phyloP scores from a whole-genome alignment of 129 eudicot species.

The Heracleum sosnowskyi region DNA sequence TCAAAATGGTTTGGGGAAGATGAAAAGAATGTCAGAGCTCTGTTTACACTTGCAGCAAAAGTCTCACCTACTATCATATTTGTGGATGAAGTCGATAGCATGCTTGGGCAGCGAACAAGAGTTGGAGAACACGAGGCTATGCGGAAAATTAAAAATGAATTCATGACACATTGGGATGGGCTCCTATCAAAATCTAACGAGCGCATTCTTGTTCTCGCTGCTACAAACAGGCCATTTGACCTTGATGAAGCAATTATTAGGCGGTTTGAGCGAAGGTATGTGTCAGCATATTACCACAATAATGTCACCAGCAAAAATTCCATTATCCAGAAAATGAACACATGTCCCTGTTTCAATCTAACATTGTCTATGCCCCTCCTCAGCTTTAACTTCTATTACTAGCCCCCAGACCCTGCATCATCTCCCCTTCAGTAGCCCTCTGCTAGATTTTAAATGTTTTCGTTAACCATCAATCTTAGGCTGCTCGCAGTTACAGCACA shows the following conservation, averaged over 20 bases:
- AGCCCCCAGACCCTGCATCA: not conserved
- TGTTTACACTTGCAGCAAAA: constrained; percentile 88
- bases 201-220: constrained; percentile 93
- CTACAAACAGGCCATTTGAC: constrained; percentile 91
- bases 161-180: constrained; percentile 97
- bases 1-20: constrained; percentile 99
- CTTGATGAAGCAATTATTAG: constrained; percentile 96
- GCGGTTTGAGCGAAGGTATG: constrained; percentile 90
- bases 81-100: constrained; percentile 92
- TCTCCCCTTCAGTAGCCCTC: not conserved
- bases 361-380: not conserved
- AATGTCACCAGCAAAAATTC: not conserved
- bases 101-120: constrained; percentile 94
- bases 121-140: constrained; percentile 98
- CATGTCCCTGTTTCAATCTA: not conserved
- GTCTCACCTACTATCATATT: constrained; percentile 85
- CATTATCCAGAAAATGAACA: not conserved
- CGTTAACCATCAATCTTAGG: not conserved
- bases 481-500: not conserved
- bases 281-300: not conserved
- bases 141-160: constrained; percentile 90
- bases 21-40: constrained; percentile 86
- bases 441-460: not conserved
- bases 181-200: constrained; percentile 66
- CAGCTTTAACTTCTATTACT: not conserved